A percentile compares a stretch with the other conserved stretches of the same genome.
phyloP scores from a whole-genome alignment of 2,329 filamentous ascomycete species.

The Aspergillus unguis region DNA sequence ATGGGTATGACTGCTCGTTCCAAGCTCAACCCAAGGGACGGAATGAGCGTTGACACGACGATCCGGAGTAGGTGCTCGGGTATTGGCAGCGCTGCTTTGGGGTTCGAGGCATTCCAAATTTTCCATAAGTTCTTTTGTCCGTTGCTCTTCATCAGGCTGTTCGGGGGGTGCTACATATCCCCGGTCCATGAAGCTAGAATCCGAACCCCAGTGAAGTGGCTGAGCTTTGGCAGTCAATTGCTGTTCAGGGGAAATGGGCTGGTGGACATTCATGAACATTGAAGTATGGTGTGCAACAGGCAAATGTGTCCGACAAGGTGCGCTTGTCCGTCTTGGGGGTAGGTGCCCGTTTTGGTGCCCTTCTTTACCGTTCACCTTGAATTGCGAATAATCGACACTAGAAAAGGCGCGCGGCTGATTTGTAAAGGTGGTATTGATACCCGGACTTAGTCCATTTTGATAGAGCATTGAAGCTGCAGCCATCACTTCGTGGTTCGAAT shows the following conservation, averaged over 20 bases:
- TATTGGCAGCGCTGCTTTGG: constrained; percentile 58
- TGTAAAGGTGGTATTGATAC: constrained; percentile 28
- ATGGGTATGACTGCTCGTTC: constrained; percentile 8
- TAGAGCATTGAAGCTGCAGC: constrained; percentile 54
- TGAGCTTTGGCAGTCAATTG: constrained; percentile 40
- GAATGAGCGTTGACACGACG: constrained; percentile 20
- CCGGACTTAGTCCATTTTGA: constrained; percentile 32
- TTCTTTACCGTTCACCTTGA: constrained; percentile 20
- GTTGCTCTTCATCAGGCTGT: constrained; percentile 57
- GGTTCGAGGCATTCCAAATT: constrained; percentile 57
- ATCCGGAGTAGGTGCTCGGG: constrained; percentile 57
- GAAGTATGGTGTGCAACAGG: constrained; percentile 36
- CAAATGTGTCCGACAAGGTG: constrained; percentile 20
- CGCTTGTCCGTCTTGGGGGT: constrained; percentile 8
- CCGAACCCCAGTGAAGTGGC: constrained; percentile 64
- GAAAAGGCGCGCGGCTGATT: constrained; percentile 30
- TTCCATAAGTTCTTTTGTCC: constrained; percentile 55
- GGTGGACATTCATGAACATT: constrained; percentile 38
- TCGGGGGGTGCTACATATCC: constrained; percentile 58
- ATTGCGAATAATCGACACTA: constrained; percentile 19
- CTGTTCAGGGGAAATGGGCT: constrained; percentile 34
- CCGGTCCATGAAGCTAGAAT: constrained; percentile 60
- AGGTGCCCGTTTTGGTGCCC: constrained; percentile 15
- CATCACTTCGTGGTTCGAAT: constrained; percentile 50
- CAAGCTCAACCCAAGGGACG: constrained; percentile 16